A percentile compares a stretch with the other conserved stretches of the same genome.
Evolutionary conservation across 495 filamentous ascomycete genomes (phyloP).

Genomic region (Neohortaea acidophila): DNA sequence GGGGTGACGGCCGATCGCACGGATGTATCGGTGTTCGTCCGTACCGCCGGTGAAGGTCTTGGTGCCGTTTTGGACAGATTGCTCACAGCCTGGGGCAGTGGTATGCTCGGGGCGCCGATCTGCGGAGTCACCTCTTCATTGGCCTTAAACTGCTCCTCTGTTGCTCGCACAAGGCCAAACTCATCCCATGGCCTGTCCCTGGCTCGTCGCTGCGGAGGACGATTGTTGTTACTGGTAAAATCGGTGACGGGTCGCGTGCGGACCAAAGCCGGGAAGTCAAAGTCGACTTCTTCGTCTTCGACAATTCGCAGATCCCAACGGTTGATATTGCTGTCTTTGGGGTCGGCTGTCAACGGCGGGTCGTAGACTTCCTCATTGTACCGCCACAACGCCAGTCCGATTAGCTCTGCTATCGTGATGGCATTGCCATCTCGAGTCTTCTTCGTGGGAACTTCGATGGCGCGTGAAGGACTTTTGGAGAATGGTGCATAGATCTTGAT

Average conservation of each 20-base stretch:
- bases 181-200: slow-evolving; percentile 81
- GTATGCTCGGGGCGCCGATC: slow-evolving; percentile 29
- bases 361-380: slow-evolving; percentile 70
- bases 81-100: slow-evolving; percentile 32
- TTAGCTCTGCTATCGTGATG: slow-evolving; percentile 77
- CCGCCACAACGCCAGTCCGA: slow-evolving; percentile 74
- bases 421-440: slow-evolving; percentile 56
- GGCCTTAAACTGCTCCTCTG: slow-evolving; percentile 57
- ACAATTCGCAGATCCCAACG: slow-evolving; percentile 89
- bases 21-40: background rate
- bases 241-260: slow-evolving; percentile 64
- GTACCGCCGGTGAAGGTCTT: slow-evolving; percentile 16
- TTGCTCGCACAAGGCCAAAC: slow-evolving; percentile 78
- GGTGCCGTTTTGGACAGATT: too few species aligned
- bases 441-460: slow-evolving; percentile 64
- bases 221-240: slow-evolving; percentile 85
- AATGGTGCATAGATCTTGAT: slow-evolving; percentile 82
- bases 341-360: slow-evolving; percentile 43
- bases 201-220: slow-evolving; percentile 49
- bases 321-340: slow-evolving; percentile 67
- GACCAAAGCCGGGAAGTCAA: slow-evolving; percentile 79
- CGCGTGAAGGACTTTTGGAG: slow-evolving; percentile 50
- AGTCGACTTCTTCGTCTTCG: slow-evolving; percentile 88
- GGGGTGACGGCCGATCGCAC: slow-evolving; percentile 10
- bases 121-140: slow-evolving; percentile 63